Conservation (phyloP, 176 grass and related monocot genomes). For the Secale cereale region DNA sequence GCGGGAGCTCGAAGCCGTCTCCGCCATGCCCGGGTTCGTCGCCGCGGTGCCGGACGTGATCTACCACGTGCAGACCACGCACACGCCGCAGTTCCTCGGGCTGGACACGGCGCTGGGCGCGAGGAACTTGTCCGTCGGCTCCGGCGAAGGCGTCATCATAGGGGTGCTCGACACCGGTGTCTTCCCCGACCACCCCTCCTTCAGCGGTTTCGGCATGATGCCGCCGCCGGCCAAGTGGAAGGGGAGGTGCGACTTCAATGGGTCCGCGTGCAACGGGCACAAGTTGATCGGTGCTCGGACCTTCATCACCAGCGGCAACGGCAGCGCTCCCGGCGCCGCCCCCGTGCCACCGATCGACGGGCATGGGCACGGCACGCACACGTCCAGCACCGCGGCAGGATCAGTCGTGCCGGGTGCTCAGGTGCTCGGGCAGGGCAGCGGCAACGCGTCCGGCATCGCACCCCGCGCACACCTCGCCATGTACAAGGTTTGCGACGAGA, state of each 20-base stretch:
- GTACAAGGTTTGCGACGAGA: slow-evolving; percentile 40
- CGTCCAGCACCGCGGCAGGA: slow-evolving; percentile 51
- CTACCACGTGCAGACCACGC: slow-evolving; percentile 23
- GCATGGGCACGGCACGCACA: slow-evolving; percentile 56
- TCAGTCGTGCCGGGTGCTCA: slow-evolving; percentile 27
- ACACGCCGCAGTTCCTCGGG: slow-evolving; percentile 37
- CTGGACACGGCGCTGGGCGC: not conserved
- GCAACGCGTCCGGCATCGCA: slow-evolving; percentile 30
- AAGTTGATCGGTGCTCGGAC: slow-evolving; percentile 42
- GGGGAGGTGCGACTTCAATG: slow-evolving; percentile 23
- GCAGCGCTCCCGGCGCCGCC: not conserved
- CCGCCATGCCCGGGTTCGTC: slow-evolving; percentile 18
- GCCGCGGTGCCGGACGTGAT: slow-evolving; percentile 3
- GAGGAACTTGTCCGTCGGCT: not conserved
- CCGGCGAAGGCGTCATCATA: slow-evolving; percentile 21
- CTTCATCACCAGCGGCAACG: not conserved
- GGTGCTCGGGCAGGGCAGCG: slow-evolving; percentile 17
- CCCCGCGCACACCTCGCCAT: slow-evolving; percentile 42
- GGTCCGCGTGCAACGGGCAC: slow-evolving; percentile 28
- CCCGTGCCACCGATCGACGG: not conserved
- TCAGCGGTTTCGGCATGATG: not conserved
- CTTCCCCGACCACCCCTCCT: not conserved
- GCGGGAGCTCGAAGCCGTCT: slow-evolving; percentile 8
- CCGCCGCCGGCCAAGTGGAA: slow-evolving; percentile 16
- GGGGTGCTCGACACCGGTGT: slow-evolving; percentile 45